phyloP scores from a whole-genome alignment of 2,329 filamentous ascomycete species.

The Fusarium penzigii region DNA sequence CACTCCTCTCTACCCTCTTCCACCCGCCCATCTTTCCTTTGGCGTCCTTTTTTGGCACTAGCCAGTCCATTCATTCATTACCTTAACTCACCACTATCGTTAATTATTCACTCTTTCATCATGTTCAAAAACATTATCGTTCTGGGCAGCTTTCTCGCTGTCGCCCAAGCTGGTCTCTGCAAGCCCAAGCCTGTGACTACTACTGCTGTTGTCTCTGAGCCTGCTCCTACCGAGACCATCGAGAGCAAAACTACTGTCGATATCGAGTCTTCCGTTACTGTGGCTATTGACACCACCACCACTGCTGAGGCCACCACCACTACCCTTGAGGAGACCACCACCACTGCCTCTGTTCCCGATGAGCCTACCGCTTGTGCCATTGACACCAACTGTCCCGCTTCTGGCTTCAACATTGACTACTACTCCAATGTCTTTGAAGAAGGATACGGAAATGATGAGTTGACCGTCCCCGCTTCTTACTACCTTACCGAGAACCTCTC shows the following conservation, averaged over 20 bases:
- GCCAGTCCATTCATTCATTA: too few species aligned
- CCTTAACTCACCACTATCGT: background rate
- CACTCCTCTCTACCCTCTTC: too few species aligned
- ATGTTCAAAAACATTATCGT: slow-evolving; percentile 2
- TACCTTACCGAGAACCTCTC: slow-evolving; percentile 20
- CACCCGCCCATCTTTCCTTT: too few species aligned
- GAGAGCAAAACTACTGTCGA: background rate
- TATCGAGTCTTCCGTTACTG: background rate
- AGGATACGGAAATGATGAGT: slow-evolving; percentile 20
- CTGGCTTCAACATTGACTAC: slow-evolving; percentile 21
- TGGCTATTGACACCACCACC: background rate
- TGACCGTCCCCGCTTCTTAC: slow-evolving; percentile 21
- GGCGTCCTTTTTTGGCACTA: too few species aligned
- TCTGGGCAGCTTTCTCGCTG: background rate
- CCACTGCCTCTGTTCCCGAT: background rate
- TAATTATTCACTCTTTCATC: background rate
- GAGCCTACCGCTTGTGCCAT: background rate
- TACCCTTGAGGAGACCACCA: background rate
- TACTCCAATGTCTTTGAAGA: slow-evolving; percentile 19
- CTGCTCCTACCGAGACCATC: background rate
- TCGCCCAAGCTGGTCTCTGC: slow-evolving; percentile 2
- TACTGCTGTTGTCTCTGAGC: background rate
- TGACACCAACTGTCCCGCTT: slow-evolving; percentile 1
- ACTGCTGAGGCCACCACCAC: background rate
- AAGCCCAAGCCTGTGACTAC: background rate